Conservation (phyloP, 2,329 filamentous ascomycete species). For the Chrysoporthe cubensis region DNA sequence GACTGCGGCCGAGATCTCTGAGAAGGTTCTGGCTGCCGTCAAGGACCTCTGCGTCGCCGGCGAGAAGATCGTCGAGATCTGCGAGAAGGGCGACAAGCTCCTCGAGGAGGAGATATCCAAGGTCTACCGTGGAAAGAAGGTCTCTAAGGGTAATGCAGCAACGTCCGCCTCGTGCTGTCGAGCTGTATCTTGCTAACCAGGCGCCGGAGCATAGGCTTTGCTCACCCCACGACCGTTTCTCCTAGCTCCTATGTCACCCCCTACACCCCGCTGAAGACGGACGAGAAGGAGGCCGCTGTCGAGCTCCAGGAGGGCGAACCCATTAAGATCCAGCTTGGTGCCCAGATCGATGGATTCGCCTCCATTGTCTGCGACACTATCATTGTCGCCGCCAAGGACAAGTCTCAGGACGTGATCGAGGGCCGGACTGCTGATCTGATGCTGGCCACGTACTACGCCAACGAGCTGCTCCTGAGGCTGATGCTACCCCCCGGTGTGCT, state of each 20-base stretch:
- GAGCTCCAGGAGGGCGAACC: conserved; percentile 84
- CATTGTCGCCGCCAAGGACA: conserved; percentile 67
- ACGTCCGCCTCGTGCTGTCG: not conserved
- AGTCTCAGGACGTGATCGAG: conserved; percentile 66
- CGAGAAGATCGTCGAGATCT: conserved; percentile 91
- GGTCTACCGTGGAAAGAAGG: conserved; percentile 98
- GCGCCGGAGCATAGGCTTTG: conserved; percentile 64
- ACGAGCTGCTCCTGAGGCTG: conserved; percentile 88
- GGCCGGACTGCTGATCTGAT: conserved; percentile 85
- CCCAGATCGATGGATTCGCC: conserved; percentile 96
- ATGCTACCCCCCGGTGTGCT: conserved; percentile 91
- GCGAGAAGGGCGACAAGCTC: conserved; percentile 93
- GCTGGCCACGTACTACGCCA: conserved; percentile 90
- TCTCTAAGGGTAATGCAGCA: conserved; percentile 73
- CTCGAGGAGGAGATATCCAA: conserved; percentile 91
- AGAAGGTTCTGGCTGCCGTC: conserved; percentile 92
- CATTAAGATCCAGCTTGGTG: conserved; percentile 98
- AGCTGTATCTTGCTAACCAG: conserved; percentile 8
- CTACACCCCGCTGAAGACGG: conserved; percentile 89
- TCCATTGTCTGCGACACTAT: conserved; percentile 96
- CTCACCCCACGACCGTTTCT: conserved; percentile 93
- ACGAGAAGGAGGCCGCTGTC: conserved; percentile 79
- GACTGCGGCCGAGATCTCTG: conserved; percentile 90
- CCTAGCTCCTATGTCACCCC: conserved; percentile 94
- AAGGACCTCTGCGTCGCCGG: conserved; percentile 75